Evolutionary conservation across 805 yeast genomes (phyloP), one percentile per base, ranked within the genome.

Genomic region (Wickerhamiella hasegawae): DNA sequence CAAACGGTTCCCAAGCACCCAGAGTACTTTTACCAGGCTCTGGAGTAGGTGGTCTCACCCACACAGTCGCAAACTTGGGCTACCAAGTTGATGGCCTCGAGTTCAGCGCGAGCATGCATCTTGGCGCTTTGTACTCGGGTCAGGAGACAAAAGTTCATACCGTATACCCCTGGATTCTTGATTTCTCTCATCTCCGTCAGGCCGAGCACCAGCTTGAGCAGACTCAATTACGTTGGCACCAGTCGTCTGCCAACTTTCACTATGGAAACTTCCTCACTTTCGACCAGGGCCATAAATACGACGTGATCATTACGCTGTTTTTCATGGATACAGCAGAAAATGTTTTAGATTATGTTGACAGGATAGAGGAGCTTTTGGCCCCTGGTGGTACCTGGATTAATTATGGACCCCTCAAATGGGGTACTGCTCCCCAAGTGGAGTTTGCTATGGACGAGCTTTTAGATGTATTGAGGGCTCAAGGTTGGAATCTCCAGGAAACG

Each of bases 271-370:
- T 87, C 49, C 61, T 71, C 31, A 59, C 62, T 33, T 73, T 77
- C 45, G 51, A 55, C 15, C 39, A 9, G 45, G 49, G 14, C 32
- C 49, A 49, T 2, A 46, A 49, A 24, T 61, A 63, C 38, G 66
- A 68, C 33, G 63, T 60, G 5, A 36, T 56, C 8, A 58, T 53
- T 12, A 54, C 66, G 0, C 77, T 76, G 4, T 87, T 78, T 50
- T 85, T 87, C 57, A 63, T 87, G 19, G 97, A 87, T 55, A 87
- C 97, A 0, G 96, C 96, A 0, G 93, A 82, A 47, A 81, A 85
- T 48, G 51, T 82, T 33, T 62, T 87, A 42, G 76, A 72, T 28
- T 85, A 85, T 53, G 54, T 87, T 36, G 77, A 76, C 36, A 57
- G 76, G 1, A 73, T 87, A 25, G 67, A 68, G 37, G 46, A 53